Evolutionary conservation across 2,329 filamentous ascomycete species (phyloP).

Genomic region (Esteya vermicola): DNA sequence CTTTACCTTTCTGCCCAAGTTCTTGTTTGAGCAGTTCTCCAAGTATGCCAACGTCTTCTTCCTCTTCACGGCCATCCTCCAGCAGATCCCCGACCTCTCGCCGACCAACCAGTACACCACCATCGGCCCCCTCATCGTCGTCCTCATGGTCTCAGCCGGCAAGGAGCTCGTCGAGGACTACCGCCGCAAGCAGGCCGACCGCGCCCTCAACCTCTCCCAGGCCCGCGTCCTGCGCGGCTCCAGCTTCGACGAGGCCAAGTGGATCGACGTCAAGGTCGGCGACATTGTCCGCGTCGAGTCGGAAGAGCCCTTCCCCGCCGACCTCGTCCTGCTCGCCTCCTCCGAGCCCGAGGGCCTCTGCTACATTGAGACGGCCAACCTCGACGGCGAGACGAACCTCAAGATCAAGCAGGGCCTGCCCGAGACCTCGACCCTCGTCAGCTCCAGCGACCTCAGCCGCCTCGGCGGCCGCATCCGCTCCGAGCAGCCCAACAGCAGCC

Average conservation of each 20-base stretch:
- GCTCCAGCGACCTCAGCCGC: conserved; percentile 69
- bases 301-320: conserved; percentile 87
- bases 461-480: conserved; percentile 78
- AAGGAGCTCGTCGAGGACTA: conserved; percentile 94
- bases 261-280: conserved; percentile 86
- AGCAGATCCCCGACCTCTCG: conserved; percentile 90
- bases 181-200: conserved; percentile 76
- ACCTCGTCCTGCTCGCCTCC: conserved; percentile 80
- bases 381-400: conserved; percentile 94
- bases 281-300: conserved; percentile 89
- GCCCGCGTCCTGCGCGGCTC: conserved; percentile 73
- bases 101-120: conserved; percentile 95
- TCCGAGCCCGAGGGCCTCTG: conserved; percentile 95
- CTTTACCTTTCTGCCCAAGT: conserved; percentile 88
- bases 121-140: conserved; percentile 82
- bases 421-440: conserved; percentile 80
- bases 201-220: conserved; percentile 74
- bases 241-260: conserved; percentile 72
- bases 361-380: conserved; percentile 96
- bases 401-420: conserved; percentile 98
- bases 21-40: conserved; percentile 95
- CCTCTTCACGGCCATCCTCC: conserved; percentile 86
- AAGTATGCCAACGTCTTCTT: conserved; percentile 99
- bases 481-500: conserved; percentile 93
- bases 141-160: conserved; percentile 83